Conservation (phyloP, 768 basidiomycete genomes). For the Lanmaoa rubissima region DNA sequence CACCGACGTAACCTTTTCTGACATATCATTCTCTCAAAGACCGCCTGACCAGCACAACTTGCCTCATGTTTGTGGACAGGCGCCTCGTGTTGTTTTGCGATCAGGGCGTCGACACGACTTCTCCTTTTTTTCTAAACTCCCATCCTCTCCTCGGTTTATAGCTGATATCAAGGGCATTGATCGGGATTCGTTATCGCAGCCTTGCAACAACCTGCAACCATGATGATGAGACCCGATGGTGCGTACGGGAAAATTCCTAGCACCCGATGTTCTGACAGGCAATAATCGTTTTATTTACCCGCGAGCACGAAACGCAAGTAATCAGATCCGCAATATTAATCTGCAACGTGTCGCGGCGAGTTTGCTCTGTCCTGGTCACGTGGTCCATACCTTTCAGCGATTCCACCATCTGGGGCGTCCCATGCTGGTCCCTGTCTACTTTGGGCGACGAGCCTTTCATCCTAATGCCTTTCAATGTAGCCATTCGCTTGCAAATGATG, state of each 20-base stretch:
- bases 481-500: conserved; percentile 2
- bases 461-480: conserved; percentile 14
- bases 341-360: conserved; percentile 25
- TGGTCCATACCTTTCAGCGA: conserved; percentile 4
- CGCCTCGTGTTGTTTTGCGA: conserved; percentile 13
- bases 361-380: conserved; percentile 29
- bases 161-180: not conserved
- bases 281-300: conserved; percentile 1
- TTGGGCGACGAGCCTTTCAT: conserved; percentile 23
- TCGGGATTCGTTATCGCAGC: not conserved
- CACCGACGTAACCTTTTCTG: not conserved
- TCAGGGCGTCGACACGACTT: not conserved
- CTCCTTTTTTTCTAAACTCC: not conserved
- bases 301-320: conserved; percentile 3
- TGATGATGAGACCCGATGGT: not conserved
- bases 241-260: not conserved
- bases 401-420: not conserved
- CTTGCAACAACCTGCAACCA: not conserved
- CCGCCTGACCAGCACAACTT: not conserved
- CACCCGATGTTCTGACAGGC: not conserved
- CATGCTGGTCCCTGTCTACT: conserved; percentile 12
- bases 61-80: conserved; percentile 8
- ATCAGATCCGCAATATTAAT: not conserved
- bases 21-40: not conserved
- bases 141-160: not conserved